Evolutionary conservation across 768 basidiomycete species (phyloP).

Genomic region (Pleurotus tuber-regium): DNA sequence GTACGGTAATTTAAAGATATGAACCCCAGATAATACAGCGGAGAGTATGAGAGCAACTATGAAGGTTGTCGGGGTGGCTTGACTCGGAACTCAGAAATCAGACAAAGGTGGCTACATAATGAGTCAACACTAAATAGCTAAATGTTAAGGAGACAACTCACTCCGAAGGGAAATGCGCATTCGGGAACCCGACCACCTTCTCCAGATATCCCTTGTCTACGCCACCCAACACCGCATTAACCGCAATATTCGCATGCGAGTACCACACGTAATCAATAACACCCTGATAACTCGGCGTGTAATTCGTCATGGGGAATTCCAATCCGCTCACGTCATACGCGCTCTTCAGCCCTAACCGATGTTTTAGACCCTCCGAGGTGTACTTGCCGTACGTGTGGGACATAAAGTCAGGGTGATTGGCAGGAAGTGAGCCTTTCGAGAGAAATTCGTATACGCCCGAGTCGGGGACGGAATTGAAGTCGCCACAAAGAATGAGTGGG

Average conservation of each 20-base stretch:
- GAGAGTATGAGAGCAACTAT: slow-evolving; percentile 9
- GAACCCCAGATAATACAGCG: slow-evolving; percentile 9
- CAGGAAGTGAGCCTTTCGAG: slow-evolving; percentile 61
- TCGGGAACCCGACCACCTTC: slow-evolving; percentile 95
- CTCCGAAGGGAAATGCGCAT: slow-evolving; percentile 96
- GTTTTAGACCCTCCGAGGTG: slow-evolving; percentile 84
- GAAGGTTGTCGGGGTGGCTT: slow-evolving; percentile 54
- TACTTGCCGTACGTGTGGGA: slow-evolving; percentile 87
- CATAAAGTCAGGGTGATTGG: slow-evolving; percentile 90
- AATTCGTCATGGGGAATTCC: slow-evolving; percentile 80
- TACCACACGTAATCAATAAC: slow-evolving; percentile 96
- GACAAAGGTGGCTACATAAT: slow-evolving; percentile 72
- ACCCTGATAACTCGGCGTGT: slow-evolving; percentile 83
- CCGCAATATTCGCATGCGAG: slow-evolving; percentile 64
- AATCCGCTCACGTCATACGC: slow-evolving; percentile 60
- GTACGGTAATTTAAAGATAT: slow-evolving; percentile 8
- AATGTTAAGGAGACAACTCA: slow-evolving; percentile 41
- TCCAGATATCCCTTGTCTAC: slow-evolving; percentile 83
- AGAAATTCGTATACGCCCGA: slow-evolving; percentile 94
- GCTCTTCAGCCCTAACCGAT: slow-evolving; percentile 79
- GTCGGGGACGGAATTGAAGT: slow-evolving; percentile 87
- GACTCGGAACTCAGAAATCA: slow-evolving; percentile 75
- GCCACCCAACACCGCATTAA: slow-evolving; percentile 84
- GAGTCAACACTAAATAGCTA: slow-evolving; percentile 8
- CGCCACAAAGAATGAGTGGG: slow-evolving; percentile 89